phyloP scores from a whole-genome alignment of 495 filamentous ascomycete species.

The Neurospora sp. region DNA sequence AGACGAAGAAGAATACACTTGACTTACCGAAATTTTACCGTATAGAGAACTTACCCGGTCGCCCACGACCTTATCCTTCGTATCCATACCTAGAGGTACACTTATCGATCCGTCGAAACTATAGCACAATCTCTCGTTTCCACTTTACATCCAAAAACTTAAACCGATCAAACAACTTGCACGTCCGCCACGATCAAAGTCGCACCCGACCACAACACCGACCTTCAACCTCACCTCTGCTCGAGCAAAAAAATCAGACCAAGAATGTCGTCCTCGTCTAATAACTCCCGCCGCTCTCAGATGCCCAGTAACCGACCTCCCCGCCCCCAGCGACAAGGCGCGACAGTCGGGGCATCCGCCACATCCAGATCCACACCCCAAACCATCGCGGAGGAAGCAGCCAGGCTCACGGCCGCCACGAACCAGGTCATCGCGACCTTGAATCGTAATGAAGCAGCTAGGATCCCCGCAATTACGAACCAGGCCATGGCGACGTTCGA shows the following conservation, averaged over 20 bases:
- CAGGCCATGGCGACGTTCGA: not conserved
- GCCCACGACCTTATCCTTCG: not conserved
- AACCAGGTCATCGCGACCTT: not conserved
- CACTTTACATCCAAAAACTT: not conserved
- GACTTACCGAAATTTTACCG: no score
- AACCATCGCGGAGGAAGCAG: not conserved
- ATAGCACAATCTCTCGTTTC: not conserved
- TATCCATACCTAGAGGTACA: not conserved
- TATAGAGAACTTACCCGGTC: no score
- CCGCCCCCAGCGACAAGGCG: not conserved
- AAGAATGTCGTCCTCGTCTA: not conserved
- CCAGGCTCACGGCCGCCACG: not conserved
- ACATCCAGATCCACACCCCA: not conserved
- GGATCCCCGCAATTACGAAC: not conserved
- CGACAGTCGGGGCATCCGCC: not conserved
- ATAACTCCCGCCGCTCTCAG: not conserved
- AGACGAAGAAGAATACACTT: no score
- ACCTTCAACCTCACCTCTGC: not conserved
- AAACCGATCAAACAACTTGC: not conserved
- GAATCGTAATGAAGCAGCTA: not conserved
- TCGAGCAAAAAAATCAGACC: not conserved
- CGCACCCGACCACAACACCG: not conserved
- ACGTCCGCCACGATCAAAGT: not conserved
- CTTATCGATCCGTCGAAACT: not conserved
- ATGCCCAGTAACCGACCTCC: not conserved